Conservation (phyloP, 1,284 basidiomycete species). For the Schizophyllum commune region DNA sequence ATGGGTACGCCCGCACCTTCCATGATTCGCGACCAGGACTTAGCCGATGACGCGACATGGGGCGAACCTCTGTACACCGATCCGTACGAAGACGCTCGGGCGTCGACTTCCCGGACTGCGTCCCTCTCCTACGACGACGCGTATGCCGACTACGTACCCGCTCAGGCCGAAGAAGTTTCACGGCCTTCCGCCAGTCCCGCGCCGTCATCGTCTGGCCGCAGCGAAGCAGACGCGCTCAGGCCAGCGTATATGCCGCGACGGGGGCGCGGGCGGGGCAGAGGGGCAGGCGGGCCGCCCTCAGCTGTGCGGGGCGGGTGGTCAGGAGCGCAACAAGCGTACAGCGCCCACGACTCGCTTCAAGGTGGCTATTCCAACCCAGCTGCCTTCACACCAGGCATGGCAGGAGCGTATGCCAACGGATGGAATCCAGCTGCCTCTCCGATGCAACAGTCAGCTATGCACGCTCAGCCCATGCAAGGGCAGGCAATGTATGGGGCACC, state of each 20-base stretch:
- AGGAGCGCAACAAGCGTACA: slow-evolving; percentile 17
- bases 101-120: slow-evolving; percentile 44
- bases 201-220: neutral
- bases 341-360: slow-evolving; percentile 14
- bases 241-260: slow-evolving; percentile 17
- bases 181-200: slow-evolving; percentile 1
- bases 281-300: neutral
- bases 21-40: slow-evolving; percentile 46
- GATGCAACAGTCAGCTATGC: slow-evolving; percentile 1
- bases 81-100: slow-evolving; percentile 8
- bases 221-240: neutral
- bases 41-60: slow-evolving; percentile 25
- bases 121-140: slow-evolving; percentile 73
- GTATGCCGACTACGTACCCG: slow-evolving; percentile 44
- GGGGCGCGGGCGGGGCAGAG: slow-evolving; percentile 9
- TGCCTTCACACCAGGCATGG: slow-evolving; percentile 39
- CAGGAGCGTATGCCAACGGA: slow-evolving; percentile 21
- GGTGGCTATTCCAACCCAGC: slow-evolving; percentile 34
- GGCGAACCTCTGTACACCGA: slow-evolving; percentile 24
- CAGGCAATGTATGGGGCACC: slow-evolving; percentile 26
- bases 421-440: neutral
- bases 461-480: slow-evolving; percentile 11
- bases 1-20: slow-evolving; percentile 43
- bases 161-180: slow-evolving; percentile 14
- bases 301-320: slow-evolving; percentile 4